Evolutionary conservation across 2,329 filamentous ascomycete genomes (phyloP).

Genomic region (Talaromyces sp.): DNA sequence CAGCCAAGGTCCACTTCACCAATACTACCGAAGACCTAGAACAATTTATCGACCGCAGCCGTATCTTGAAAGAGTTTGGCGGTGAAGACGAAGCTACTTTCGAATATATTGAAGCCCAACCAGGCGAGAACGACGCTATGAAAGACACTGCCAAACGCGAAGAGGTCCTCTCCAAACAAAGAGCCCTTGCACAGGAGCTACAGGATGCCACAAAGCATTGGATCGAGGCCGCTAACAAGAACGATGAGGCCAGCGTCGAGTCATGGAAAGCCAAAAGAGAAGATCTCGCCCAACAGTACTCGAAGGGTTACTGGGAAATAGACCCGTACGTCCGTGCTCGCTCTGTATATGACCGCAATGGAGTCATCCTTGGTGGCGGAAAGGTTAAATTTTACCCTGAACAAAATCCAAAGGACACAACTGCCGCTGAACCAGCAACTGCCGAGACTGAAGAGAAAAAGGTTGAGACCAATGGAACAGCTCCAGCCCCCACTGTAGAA

Average conservation of each 20-base stretch:
- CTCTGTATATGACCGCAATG: constrained; percentile 78
- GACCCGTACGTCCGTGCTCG: constrained; percentile 83
- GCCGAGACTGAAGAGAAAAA: background rate
- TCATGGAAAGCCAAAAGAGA: constrained; percentile 57
- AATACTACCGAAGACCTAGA: constrained; percentile 76
- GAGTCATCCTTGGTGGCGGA: constrained; percentile 66
- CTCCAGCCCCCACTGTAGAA: background rate
- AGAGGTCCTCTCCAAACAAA: constrained; percentile 60
- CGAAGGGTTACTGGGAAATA: constrained; percentile 78
- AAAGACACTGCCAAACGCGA: constrained; percentile 63
- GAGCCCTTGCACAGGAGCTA: constrained; percentile 65
- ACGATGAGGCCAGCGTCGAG: constrained; percentile 44
- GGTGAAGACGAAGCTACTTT: constrained; percentile 85
- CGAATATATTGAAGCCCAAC: constrained; percentile 70
- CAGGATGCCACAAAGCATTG: constrained; percentile 73
- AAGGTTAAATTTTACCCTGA: constrained; percentile 66
- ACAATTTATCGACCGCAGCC: constrained; percentile 65
- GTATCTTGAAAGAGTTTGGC: constrained; percentile 78
- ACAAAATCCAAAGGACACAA: background rate
- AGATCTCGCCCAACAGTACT: constrained; percentile 60
- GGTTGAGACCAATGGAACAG: background rate
- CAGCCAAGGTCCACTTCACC: constrained; percentile 89
- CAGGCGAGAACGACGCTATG: constrained; percentile 74
- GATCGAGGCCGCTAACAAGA: constrained; percentile 56
- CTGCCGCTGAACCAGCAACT: background rate